Base-by-base conservation (phyloP, 2,329 filamentous ascomycete species). In the Botrytis sinoallii region DNA sequence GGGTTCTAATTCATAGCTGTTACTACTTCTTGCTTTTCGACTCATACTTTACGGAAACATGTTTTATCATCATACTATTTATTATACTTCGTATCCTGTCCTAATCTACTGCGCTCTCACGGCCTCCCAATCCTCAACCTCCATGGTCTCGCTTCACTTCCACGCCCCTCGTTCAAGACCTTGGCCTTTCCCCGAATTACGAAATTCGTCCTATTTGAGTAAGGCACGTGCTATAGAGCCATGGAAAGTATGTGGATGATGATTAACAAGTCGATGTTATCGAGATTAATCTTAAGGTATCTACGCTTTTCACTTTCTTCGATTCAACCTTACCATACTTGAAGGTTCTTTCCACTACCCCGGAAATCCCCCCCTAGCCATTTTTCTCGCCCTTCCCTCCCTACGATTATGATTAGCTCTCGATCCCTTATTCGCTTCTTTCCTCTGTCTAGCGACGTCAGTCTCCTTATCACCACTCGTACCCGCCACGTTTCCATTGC, bases 321-420 rank as follows among this genome's bases (percentile, higher is more conserved):
- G 16, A 42, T 3, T 57, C 35, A 68, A 55, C 52, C 6, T 68
- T 55, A 55, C 10, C 18, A 29, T 20, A 40, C n/a, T n/a, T 7
- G 16, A 16, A 5, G 35, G 16, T 14, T 14, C 40, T 46, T 22
- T 29, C 22, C 32, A 40, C 74, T 70, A 80, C 14, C 79, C 78
- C 64, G 79, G 75, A 75, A 85, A 83, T 7, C 85, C 85, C 12
- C 85, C 87, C 40, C 89, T 85, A 22, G 87, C 88, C 88, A 91
- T 90, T 83, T 92, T 92, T 79, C 83, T 89, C 20, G 89, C 89
- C 52, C 88, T 84, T 74, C 87, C 87, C 80, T 97, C 92, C 68
- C 94, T 88, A 40, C 95, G 89, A 82, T 94, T 96, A 81, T 97
- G 94, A 80, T 97, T 97, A 46, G 93, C 94, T 75, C 92, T 86